phyloP scores from a whole-genome alignment of 2,329 filamentous ascomycete species.

The Hypoxylon sp. region DNA sequence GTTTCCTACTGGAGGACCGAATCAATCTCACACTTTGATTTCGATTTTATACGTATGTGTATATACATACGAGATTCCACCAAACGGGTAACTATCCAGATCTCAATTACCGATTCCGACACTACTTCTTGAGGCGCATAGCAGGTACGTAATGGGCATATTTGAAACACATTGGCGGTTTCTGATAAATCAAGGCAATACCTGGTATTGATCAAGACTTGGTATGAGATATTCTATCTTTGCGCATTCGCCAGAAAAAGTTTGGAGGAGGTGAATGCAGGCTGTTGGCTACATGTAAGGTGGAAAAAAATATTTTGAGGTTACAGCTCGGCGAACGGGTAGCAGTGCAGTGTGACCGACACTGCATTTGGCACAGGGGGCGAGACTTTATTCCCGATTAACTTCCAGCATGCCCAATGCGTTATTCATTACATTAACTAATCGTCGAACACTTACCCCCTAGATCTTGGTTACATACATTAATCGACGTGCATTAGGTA shows the following conservation, averaged over 20 bases:
- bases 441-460: neutral
- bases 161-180: neutral
- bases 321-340: conserved; percentile 7
- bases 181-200: neutral
- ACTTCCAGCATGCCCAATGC: conserved; percentile 4
- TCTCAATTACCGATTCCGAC: neutral
- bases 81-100: conserved; percentile 1
- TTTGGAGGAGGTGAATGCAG: conserved; percentile 2
- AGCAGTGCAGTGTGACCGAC: conserved; percentile 13
- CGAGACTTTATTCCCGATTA: conserved; percentile 1
- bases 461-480: conserved; percentile 4
- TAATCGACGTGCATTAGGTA: conserved; percentile 2
- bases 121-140: neutral
- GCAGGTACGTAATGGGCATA: neutral
- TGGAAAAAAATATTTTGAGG: neutral
- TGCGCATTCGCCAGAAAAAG: neutral
- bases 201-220: neutral
- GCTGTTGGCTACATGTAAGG: conserved; percentile 4
- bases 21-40: neutral
- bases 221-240: neutral
- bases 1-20: conserved; percentile 24
- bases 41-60: neutral
- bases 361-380: conserved; percentile 1
- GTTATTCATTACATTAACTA: neutral
- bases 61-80: neutral